Evolutionary conservation across 306 rosid species (phyloP), one percentile per base, ranked within the genome.

Genomic region (Parietaria judaica): DNA sequence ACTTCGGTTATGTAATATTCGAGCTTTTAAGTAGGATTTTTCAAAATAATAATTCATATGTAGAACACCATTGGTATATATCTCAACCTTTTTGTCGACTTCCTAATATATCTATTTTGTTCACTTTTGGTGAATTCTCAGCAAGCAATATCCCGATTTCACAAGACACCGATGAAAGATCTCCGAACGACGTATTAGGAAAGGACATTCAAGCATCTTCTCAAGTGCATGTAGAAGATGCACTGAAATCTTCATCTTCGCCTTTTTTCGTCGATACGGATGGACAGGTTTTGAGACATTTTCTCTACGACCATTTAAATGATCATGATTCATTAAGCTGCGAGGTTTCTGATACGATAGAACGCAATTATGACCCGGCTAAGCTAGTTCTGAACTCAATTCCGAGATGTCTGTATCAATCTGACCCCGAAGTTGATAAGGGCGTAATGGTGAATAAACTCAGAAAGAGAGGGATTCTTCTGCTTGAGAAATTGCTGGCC

Each of bases 331-430:
- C 51, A 17, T 6, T 68, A 8, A 14, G 48, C 54, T 38, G 15
- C 9, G 43, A 68, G 47, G 49, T 68, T 46, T 14, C 14, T 48
- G 11, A 14, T 49, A 5, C 46, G 11, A 31, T 58, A 58, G 37
- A 38, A 48, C 4, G 14, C 8, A 44, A 65, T 15, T 1, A 8
- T 3, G 58, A 68, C 11, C 72, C 72, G 9, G 72, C 44, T 50
- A 52, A 51, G 63, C 65, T 68, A 44, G 72, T 59, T 39, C 41
- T 68, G 53, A 55, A 59, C 31, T 15, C 49, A 61, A 68, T 68
- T 7, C 66, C 54, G 3, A 39, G 65, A 11, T 46, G 12, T 61
- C 36, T 31, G 14, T 41, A 41, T 11, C 54, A 34, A 10, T 6
- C 37, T 1, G 39, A 46, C 15, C 51, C 65, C 2, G 39, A 23